Evolutionary conservation across 192 early-diverging fungal genomes (phyloP), one percentile per base, ranked within the genome.

Genomic region (Rhizophagus sp.): DNA sequence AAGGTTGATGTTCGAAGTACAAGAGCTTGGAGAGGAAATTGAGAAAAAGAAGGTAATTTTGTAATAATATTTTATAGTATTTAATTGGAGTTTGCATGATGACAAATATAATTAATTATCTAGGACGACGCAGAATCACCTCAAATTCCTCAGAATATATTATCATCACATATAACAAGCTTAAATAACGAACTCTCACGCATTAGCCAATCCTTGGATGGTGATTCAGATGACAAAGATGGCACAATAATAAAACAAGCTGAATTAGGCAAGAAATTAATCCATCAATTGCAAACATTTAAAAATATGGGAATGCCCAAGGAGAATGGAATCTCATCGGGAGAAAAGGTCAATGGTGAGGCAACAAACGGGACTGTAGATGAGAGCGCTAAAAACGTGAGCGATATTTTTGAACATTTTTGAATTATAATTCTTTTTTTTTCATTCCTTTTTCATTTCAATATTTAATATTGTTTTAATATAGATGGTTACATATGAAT

Each of bases 1-100:
- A 33, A 87, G 96, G 17, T 90, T 97, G 52, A 88, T 94, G 79
- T 92, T 88, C 77, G 96, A 97, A 82, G 91, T 94, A 11, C 92
- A 96, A 76, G 94, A 97, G 73, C 90, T 97, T 4, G 84, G 82
- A 24, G 88, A 90, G 72, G 92, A 95, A 80, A 73, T 95, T 36
- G 87, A 89, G 79, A 91, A 88, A 67, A 82, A 82, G 6, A 81
- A 88, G 87, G 88, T 88, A 86, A 61, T 25, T 11, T 61, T 47
- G n/a, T 25, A 13, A n/a, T 75, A 33, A 22, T 52, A 15, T 4
- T 22, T 9, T 7, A 24, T 15, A 4, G 36, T 44, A 7, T 10
- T 73, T 65, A 27, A 34, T 80, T 24, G 7, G 3, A 12, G 3
- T 24, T 15, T 3, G 19, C 13, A 27, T 27, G 34, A 15, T 50